These are phyloP conservation scores for Entelexis paramagnoliae DNA, from an alignment of 1,139 yeast species.

Conservation along the genomic window DNA sequence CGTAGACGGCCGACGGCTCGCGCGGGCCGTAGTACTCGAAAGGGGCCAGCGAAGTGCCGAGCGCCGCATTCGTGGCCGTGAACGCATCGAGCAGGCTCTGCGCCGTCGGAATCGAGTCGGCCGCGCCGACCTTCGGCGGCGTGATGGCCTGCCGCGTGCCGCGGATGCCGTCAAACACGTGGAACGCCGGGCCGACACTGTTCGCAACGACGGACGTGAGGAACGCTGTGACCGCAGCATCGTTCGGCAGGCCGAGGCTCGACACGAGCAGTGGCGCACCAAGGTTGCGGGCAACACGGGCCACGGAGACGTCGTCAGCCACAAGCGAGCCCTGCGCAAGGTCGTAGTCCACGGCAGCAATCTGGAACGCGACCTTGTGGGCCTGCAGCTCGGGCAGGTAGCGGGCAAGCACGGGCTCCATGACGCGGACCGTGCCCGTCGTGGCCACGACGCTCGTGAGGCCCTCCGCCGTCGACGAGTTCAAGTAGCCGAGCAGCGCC, in stretches of 20 bases:
- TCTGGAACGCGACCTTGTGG: slow-evolving; percentile 48
- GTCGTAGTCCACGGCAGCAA: slow-evolving; percentile 66
- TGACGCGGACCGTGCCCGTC: slow-evolving; percentile 55
- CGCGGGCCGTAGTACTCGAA: slow-evolving; percentile 62
- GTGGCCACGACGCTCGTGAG: slow-evolving; percentile 48
- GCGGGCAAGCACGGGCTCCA: slow-evolving; percentile 47
- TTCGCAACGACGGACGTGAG: slow-evolving; percentile 54
- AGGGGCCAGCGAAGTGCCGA: slow-evolving; percentile 52
- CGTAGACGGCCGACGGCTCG: slow-evolving; percentile 59
- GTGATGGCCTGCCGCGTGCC: slow-evolving; percentile 43
- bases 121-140: neutral
- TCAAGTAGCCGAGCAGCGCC: slow-evolving; percentile 63
- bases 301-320: slow-evolving; percentile 57
- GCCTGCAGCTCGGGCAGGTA: slow-evolving; percentile 30
- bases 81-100: slow-evolving; percentile 11
- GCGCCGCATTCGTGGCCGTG: slow-evolving; percentile 37
- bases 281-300: slow-evolving; percentile 53
- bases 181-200: slow-evolving; percentile 47
- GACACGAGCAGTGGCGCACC: slow-evolving; percentile 69
- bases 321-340: slow-evolving; percentile 42
- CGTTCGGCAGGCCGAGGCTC: slow-evolving; percentile 38
- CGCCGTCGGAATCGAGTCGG: slow-evolving; percentile 6
- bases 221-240: slow-evolving; percentile 58
- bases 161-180: slow-evolving; percentile 71
- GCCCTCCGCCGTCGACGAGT: slow-evolving; percentile 25